Conservation (phyloP, 2,329 filamentous ascomycete genomes). For the Neopestalotiopsis sp. region DNA sequence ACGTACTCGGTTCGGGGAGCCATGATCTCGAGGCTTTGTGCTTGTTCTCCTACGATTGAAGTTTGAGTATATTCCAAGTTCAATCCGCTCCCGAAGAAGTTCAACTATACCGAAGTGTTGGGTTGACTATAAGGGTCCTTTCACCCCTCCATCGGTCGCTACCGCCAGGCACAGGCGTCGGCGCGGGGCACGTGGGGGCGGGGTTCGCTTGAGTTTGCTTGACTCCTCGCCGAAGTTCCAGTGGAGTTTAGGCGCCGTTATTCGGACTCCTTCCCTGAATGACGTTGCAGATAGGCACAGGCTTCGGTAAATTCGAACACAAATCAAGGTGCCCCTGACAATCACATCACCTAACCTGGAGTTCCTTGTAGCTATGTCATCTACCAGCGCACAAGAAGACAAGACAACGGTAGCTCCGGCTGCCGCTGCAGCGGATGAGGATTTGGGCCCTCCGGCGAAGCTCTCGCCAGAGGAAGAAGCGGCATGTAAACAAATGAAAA, state of each 20-base stretch:
- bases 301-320: neutral
- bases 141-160: neutral
- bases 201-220: neutral
- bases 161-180: neutral
- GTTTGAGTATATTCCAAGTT: too few species aligned
- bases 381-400: conserved; percentile 19
- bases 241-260: neutral
- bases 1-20: conserved; percentile 50
- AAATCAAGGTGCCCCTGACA: neutral
- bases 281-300: neutral
- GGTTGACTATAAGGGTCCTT: neutral
- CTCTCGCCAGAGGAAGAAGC: conserved; percentile 64
- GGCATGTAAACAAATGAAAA: conserved; percentile 44
- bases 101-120: neutral
- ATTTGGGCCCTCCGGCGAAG: conserved; percentile 38
- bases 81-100: too few species aligned
- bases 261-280: too few species aligned
- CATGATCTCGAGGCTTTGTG: conserved; percentile 37
- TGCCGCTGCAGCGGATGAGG: conserved; percentile 28
- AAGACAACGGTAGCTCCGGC: conserved; percentile 24
- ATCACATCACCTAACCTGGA: neutral
- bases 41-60: neutral
- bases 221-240: neutral
- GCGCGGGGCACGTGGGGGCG: neutral
- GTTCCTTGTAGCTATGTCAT: neutral